These are phyloP conservation scores for Echinochloa phyllopogon DNA, from an alignment of 176 grass and related monocot species.

Conservation along the genomic window DNA sequence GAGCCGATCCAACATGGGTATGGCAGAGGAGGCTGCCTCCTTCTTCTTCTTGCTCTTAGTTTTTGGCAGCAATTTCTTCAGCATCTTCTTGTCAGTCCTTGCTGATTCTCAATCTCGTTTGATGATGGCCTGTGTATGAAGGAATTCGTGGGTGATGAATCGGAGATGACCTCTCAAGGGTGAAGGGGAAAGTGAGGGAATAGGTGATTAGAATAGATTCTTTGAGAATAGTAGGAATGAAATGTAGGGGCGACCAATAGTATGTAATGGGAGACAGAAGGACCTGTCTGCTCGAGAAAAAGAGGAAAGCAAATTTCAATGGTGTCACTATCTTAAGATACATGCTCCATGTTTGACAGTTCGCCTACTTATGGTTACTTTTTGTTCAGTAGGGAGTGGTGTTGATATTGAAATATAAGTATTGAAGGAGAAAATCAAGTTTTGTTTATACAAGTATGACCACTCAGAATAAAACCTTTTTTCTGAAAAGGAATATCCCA, in stretches of 20 bases:
- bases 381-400: background rate
- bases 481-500: background rate
- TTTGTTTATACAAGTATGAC: background rate
- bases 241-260: background rate
- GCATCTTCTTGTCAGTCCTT: constrained; percentile 38
- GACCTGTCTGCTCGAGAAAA: constrained; percentile 28
- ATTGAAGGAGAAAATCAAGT: background rate
- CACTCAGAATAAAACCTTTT: background rate
- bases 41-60: constrained; percentile 62
- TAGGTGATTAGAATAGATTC: background rate
- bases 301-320: background rate
- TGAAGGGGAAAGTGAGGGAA: constrained; percentile 9
- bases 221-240: constrained; percentile 30
- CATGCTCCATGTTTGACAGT: background rate
- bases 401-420: background rate
- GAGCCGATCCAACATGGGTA: constrained; percentile 56
- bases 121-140: constrained; percentile 33
- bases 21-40: constrained; percentile 52
- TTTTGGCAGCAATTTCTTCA: constrained; percentile 52
- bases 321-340: constrained; percentile 1
- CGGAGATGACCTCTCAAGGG: background rate
- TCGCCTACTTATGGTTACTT: background rate
- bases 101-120: background rate
- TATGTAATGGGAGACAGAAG: background rate
- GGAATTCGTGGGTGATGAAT: constrained; percentile 19